Evolutionary conservation across 371 early-diverging fungal genomes (phyloP).

Genomic region (Funneliformis caledonium): DNA sequence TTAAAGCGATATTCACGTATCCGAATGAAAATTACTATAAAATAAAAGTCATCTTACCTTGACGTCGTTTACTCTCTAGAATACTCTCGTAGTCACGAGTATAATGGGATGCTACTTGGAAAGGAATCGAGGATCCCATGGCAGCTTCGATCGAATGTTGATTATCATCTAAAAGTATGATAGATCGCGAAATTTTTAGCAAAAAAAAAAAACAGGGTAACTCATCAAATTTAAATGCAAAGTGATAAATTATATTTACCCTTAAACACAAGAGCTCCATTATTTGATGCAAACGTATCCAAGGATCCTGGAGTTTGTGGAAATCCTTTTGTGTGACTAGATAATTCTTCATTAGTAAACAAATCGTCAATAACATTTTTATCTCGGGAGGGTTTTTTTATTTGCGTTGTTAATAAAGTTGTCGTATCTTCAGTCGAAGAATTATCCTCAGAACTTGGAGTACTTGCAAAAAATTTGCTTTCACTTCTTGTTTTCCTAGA

Average conservation of each 20-base stretch:
- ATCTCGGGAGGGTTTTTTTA: not conserved
- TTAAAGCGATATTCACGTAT: not conserved
- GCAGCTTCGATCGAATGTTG: not conserved
- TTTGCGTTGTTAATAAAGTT: not conserved
- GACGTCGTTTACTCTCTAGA: slow-evolving; percentile 57
- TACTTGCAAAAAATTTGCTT: slow-evolving; percentile 28
- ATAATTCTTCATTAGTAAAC: not conserved
- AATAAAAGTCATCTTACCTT: slow-evolving; percentile 41
- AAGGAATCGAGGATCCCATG: not conserved
- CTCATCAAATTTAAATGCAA: no score
- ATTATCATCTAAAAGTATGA: not conserved
- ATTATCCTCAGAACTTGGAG: slow-evolving; percentile 19
- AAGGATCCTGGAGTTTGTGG: not conserved
- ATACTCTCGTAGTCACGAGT: slow-evolving; percentile 46
- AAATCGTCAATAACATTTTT: not conserved
- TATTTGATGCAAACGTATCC: not conserved
- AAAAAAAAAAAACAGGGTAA: no score
- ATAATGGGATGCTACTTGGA: slow-evolving; percentile 45
- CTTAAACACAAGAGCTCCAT: slow-evolving; percentile 37
- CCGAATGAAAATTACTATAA: not conserved
- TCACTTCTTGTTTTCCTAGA: not conserved
- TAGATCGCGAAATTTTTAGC: not conserved
- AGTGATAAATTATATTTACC: not conserved
- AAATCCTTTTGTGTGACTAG: not conserved
- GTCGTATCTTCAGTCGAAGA: slow-evolving; percentile 16